Evolutionary conservation across 495 filamentous ascomycete species (phyloP), one percentile per base, ranked within the genome.

Genomic region (Oidiodendron maius): DNA sequence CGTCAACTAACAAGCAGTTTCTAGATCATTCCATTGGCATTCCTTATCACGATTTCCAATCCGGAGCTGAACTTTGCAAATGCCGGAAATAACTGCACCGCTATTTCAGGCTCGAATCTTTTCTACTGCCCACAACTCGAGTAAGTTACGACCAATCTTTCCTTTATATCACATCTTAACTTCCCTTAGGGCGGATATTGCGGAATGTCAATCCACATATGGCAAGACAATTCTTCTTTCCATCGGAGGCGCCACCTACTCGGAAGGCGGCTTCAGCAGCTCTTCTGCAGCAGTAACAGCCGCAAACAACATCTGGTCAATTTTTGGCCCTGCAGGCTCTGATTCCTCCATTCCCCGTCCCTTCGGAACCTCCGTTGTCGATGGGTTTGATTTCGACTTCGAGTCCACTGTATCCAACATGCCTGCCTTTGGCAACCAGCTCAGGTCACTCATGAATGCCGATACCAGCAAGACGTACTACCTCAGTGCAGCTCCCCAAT

Each of bases 191-290:
- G 37, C 47, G 18, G 80, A 85, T 47, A 82, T 88, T 40, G 63
- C 66, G 43, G 57, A 49, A 6, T 71, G 63, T 38, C 68, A 77
- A 36, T 48, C 66, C 39, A 65, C 75, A 9, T 52, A 61, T 48
- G 74, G 73, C 15, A 87, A 85, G 56, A 82, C 74, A 4, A 72
- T 89, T 45, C 61, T 87, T 21, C 64, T 87, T 1, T 82, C 79
- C 13, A 67, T 87, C 22, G 81, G 82, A 15, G 83, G 82, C 15
- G 38, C 46, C 11, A 75, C 67, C 5, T 12, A 72, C 73, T 42
- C 16, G 42, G 37, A 56, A 51, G 58, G 52, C 2, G 51, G 55
- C 21, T 61, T 71, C 38, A 57, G 56, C 4, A 60, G 61, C 30
- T 51, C 55, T 1, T 68, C 65, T 18, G 72, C 77, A 41, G 76